A percentile compares a stretch with the other conserved stretches of the same genome.
Conservation (phyloP, 73 alveolate species). For the Symbiodinium pilosum region DNA sequence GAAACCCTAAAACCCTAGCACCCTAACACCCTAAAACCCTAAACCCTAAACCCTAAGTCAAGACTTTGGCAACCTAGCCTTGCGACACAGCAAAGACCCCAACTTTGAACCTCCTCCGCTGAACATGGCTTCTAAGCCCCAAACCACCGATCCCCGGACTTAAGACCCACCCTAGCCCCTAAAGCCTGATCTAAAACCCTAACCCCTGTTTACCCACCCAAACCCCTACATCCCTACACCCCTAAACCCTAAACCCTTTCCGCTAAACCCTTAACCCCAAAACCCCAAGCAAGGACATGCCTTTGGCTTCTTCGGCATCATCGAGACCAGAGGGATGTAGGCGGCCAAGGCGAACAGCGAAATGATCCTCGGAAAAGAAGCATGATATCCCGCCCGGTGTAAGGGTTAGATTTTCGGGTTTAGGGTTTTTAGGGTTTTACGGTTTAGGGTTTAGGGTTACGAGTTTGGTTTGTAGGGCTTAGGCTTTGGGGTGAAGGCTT, state of each 20-base stretch:
- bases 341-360: constrained; percentile 22
- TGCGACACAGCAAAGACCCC: too few relatives aligned
- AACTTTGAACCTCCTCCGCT: too few relatives aligned
- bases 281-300: background rate
- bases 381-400: background rate
- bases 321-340: constrained; percentile 12
- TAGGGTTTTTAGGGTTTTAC: too few relatives aligned
- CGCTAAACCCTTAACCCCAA: background rate
- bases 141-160: too few relatives aligned
- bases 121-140: too few relatives aligned
- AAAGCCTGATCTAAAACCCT: background rate
- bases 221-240: background rate
- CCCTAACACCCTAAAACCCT: too few relatives aligned
- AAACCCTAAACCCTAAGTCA: too few relatives aligned
- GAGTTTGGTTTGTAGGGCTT: background rate
- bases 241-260: background rate
- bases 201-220: too few relatives aligned
- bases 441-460: too few relatives aligned
- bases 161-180: background rate
- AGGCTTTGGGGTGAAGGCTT: background rate
- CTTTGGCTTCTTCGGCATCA: constrained; percentile 19
- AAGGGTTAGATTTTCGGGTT: too few relatives aligned
- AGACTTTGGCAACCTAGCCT: too few relatives aligned
- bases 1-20: too few relatives aligned
- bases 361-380: background rate